Percentiles rank a stretch among this genome's conserved stretches.
phyloP scores from a whole-genome alignment of 2,329 filamentous ascomycete genomes.

The Sclerotinia trifoliorum region DNA sequence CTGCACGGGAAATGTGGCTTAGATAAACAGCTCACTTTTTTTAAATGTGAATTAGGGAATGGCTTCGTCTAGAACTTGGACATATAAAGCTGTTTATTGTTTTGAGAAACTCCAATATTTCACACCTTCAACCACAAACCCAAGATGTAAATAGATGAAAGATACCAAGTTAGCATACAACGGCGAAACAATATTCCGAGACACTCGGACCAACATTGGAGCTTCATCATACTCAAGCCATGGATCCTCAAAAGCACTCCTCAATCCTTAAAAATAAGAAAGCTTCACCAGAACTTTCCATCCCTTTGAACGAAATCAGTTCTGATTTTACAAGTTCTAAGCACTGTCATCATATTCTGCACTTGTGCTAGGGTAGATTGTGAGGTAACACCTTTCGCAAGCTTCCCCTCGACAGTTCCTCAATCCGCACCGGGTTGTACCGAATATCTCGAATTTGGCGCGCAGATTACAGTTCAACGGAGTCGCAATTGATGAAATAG shows the following conservation, averaged over 20 bases:
- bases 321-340: neutral
- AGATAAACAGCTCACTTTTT: neutral
- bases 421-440: neutral
- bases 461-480: neutral
- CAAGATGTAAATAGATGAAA: neutral
- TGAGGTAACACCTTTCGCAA: neutral
- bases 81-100: neutral
- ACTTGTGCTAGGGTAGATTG: neutral
- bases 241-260: too few species aligned
- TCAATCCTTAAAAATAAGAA: too few species aligned
- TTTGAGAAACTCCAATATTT: neutral
- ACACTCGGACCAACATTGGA: neutral
- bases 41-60: neutral
- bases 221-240: too few species aligned
- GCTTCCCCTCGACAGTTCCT: neutral
- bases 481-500: neutral
- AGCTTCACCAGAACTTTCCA: neutral
- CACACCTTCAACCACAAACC: neutral
- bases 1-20: neutral
- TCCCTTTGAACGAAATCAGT: neutral
- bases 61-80: neutral
- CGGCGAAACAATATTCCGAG: slow-evolving; percentile 8
- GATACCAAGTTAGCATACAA: neutral
- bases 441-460: neutral
- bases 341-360: neutral